These are phyloP conservation scores for Anthracocystis walkeri DNA, from an alignment of 1,284 basidiomycete genomes.

Conservation along the genomic window DNA sequence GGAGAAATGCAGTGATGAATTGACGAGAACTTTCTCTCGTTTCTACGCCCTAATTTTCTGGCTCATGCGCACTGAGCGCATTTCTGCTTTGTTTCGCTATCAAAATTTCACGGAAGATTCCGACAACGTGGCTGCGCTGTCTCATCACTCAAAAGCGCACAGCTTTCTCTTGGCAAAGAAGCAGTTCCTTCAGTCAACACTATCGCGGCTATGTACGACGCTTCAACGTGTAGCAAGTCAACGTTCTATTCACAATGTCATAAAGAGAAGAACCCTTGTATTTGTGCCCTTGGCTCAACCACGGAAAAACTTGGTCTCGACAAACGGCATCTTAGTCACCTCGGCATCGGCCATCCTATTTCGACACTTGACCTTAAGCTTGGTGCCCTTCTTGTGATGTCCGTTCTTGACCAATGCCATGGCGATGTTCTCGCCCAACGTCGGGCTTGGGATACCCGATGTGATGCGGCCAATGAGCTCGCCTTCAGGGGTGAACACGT, in stretches of 20 bases:
- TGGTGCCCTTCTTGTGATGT: conserved; percentile 90
- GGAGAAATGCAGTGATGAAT: conserved; percentile 20
- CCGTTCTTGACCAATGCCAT: conserved; percentile 89
- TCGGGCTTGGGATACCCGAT: conserved; percentile 94
- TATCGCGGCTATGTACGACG: too few relatives aligned
- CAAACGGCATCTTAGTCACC: conserved; percentile 82
- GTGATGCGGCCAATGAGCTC: conserved; percentile 76
- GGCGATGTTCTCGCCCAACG: conserved; percentile 89
- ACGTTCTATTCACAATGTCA: background rate
- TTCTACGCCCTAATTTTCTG: background rate
- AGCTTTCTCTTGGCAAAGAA: background rate
- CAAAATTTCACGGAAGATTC: too few relatives aligned
- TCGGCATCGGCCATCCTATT: conserved; percentile 79
- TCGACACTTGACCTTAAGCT: conserved; percentile 81
- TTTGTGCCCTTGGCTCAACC: conserved; percentile 21
- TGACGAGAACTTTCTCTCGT: conserved; percentile 30
- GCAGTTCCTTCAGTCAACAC: background rate
- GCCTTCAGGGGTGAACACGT: conserved; percentile 78
- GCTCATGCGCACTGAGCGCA: conserved; percentile 7
- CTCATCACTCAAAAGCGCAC: background rate
- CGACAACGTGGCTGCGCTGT: conserved; percentile 5
- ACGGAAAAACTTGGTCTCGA: conserved; percentile 72
- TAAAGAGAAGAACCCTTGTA: background rate
- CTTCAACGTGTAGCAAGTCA: background rate
- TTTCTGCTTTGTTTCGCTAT: background rate